Conservation (phyloP, 2,329 filamentous ascomycete genomes). For the Fusarium vanettenii region DNA sequence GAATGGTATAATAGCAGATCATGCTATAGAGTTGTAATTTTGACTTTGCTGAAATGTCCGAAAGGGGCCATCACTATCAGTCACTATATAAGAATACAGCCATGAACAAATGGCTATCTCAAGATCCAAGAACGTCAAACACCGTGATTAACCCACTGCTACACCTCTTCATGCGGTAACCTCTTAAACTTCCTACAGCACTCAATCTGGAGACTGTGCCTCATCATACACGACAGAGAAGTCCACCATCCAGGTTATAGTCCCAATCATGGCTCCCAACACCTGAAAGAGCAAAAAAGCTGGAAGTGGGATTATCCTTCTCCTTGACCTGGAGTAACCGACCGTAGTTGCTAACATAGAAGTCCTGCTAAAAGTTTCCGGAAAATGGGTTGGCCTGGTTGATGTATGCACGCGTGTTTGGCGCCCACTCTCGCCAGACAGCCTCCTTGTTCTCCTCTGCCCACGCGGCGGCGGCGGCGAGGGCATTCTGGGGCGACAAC, state of each 20-base stretch:
- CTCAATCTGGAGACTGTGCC: not conserved
- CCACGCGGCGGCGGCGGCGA: not conserved
- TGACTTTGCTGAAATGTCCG: constrained; percentile 39
- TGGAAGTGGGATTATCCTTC: not conserved
- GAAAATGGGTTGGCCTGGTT: not conserved
- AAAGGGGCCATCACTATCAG: not conserved
- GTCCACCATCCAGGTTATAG: not conserved
- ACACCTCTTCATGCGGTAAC: too few relatives aligned
- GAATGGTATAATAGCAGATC: constrained; percentile 63
- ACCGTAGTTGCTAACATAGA: not conserved
- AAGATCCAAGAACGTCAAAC: not conserved
- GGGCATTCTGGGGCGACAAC: not conserved
- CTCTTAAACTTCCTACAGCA: too few relatives aligned
- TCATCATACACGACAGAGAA: not conserved
- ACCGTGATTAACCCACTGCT: not conserved
- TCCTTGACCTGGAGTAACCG: not conserved
- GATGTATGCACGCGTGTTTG: not conserved
- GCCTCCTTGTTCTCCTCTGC: not conserved
- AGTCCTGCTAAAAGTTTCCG: not conserved
- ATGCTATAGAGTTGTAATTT: constrained; percentile 31
- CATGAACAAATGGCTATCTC: not conserved
- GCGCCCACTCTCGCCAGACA: not conserved
- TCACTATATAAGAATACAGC: not conserved
- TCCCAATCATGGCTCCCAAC: not conserved
- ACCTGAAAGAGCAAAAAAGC: not conserved